phyloP scores from a whole-genome alignment of 2,329 filamentous ascomycete species.

The Fusarium sambucinum region DNA sequence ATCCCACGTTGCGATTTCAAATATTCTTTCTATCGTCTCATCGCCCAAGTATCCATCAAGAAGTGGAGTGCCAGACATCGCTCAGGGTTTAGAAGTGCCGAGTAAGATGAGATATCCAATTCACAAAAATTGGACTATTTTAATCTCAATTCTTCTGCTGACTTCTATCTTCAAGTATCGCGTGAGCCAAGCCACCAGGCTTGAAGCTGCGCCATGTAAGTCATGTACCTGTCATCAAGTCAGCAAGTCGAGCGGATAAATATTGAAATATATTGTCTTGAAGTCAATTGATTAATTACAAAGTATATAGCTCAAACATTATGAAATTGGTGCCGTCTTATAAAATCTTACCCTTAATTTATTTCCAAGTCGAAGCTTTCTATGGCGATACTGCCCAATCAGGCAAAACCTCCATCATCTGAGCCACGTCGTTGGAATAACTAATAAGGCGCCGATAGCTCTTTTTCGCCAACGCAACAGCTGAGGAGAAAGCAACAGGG shows the following conservation, averaged over 20 bases:
- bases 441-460: background rate
- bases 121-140: background rate
- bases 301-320: background rate
- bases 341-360: background rate
- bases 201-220: conserved; percentile 15
- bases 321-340: background rate
- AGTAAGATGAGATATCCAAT: background rate
- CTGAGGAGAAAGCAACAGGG: conserved; percentile 12
- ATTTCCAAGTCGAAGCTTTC: conserved; percentile 3
- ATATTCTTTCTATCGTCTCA: background rate
- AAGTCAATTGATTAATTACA: background rate
- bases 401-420: conserved; percentile 23
- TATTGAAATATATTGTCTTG: background rate
- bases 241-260: background rate
- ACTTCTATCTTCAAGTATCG: background rate
- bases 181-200: background rate
- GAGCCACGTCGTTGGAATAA: conserved; percentile 14
- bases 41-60: background rate
- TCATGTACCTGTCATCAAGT: background rate
- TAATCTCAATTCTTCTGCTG: too few species aligned
- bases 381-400: conserved; percentile 27
- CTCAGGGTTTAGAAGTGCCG: background rate
- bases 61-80: background rate
- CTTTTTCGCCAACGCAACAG: conserved; percentile 3
- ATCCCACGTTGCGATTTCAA: background rate